phyloP scores from a whole-genome alignment of 768 basidiomycete genomes.

The Candolleomyces eurysporus region DNA sequence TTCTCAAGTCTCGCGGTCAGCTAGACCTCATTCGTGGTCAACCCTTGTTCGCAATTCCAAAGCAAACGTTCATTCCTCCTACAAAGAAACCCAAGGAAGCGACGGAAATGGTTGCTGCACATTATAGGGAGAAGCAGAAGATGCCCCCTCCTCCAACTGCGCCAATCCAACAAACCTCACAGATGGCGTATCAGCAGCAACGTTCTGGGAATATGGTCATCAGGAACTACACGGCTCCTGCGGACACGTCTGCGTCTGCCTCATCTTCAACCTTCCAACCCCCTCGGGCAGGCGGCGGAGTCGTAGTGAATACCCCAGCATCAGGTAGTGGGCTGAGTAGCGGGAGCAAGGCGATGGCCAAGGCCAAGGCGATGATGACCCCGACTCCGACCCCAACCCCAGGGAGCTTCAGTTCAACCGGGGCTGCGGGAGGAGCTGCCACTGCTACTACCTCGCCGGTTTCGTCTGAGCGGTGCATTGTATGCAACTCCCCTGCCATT shows the following conservation, averaged over 20 bases:
- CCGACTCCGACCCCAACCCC: neutral
- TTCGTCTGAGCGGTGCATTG: neutral
- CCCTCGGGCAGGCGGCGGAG: neutral
- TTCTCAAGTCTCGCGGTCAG: constrained; percentile 55
- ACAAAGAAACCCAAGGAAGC: constrained; percentile 38
- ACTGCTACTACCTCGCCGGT: neutral
- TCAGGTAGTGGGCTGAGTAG: neutral
- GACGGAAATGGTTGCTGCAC: constrained; percentile 10
- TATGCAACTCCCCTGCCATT: neutral
- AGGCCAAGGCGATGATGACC: neutral
- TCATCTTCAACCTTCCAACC: neutral
- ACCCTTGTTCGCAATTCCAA: constrained; percentile 52
- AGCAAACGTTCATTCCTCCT: neutral
- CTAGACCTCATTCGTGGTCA: constrained; percentile 58
- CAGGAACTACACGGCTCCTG: neutral
- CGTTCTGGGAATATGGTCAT: neutral
- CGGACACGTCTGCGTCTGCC: neutral
- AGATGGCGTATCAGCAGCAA: neutral
- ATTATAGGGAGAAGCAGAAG: constrained; percentile 8
- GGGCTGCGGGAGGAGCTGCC: no score
- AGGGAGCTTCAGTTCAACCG: neutral
- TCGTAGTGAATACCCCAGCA: neutral
- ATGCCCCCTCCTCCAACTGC: neutral
- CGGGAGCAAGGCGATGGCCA: neutral
- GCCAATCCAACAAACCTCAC: neutral